Percentiles rank a stretch among this genome's conserved stretches.
Conservation (phyloP, 1,139 yeast species). For the Debaryomyces psychrophilus region DNA sequence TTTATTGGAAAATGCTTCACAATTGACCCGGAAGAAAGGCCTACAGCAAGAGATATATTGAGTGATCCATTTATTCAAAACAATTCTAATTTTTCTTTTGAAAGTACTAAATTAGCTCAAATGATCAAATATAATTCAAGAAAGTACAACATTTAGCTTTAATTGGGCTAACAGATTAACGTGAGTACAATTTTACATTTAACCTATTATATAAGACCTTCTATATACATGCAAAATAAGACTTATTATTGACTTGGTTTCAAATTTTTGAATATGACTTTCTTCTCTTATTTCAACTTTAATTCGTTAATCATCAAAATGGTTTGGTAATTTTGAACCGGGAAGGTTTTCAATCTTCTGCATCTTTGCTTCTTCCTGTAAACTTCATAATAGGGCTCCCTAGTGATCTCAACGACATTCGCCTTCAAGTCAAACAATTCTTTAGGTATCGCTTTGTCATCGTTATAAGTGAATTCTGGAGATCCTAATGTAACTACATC, state of each 20-base stretch:
- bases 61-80: conserved; percentile 62
- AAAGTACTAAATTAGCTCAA: conserved; percentile 63
- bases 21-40: conserved; percentile 79
- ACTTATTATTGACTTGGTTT: conserved; percentile 1
- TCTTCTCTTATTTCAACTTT: conserved; percentile 38
- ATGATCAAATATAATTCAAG: conserved; percentile 38
- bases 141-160: conserved; percentile 18
- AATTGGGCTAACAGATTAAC: not conserved
- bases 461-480: conserved; percentile 68
- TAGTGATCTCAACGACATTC: conserved; percentile 81
- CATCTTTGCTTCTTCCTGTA: conserved; percentile 74
- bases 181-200: conserved; percentile 1
- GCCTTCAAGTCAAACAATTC: conserved; percentile 67
- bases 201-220: conserved; percentile 1
- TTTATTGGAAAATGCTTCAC: conserved; percentile 81
- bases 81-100: conserved; percentile 57
- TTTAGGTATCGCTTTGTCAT: conserved; percentile 36
- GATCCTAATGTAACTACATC: conserved; percentile 85
- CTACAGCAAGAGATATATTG: conserved; percentile 77
- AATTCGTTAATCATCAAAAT: conserved; percentile 78
- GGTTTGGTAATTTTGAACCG: conserved; percentile 80
- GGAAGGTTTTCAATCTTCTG: conserved; percentile 78
- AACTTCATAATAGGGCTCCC: conserved; percentile 69
- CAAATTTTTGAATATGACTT: conserved; percentile 3
- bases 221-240: conserved; percentile 13